Evolutionary conservation across 768 basidiomycete genomes (phyloP), one percentile per base, ranked within the genome.

Genomic region (Omphalotus guepiniiformis): DNA sequence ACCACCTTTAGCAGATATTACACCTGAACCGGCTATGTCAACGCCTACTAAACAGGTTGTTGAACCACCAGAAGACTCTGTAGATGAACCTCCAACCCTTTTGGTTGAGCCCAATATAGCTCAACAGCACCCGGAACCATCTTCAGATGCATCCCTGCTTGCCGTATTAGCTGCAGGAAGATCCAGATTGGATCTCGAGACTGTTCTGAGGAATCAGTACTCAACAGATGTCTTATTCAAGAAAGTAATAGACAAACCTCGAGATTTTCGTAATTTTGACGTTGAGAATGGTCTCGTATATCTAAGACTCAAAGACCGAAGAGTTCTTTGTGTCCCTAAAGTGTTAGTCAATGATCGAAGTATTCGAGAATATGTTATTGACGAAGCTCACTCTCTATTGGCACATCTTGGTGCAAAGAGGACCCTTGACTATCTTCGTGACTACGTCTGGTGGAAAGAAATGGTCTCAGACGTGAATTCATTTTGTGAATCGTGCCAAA

Each of bases 401-500:
- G 69, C 66, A 0, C 69, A 70, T 29, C 18, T 70, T 0, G 65
- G 68, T 3, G 15, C 51, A 0, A 8, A 13, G 9, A 70, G 70
- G 39, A 70, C 66, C 0, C 8, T 66, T 0, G 21, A 39, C 0
- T 63, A 62, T 27, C 50, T 69, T 0, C 34, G 54, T 2, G 56
- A 67, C 22, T 23, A 50, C 1, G 46, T 37, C 7, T 54, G 21
- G 26, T 57, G 48, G 43, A 41, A 47, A 6, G 30, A 39, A 58
- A 61, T 70, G 52, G 53, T 41, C 0, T 4, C 13, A 0, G 64
- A 70, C 21, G 41, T 61, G 0, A 19, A 47, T 0, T 40, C 36
- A 0, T 68, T 37, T 41, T 65, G 63, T 59, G 60, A 61, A 60
- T 0, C 66, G 58, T 45, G 49, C 15, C 39, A 19, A 6, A 35